Percentiles rank a stretch among this genome's conserved stretches.
Evolutionary conservation across 208 protist genomes (phyloP).

Genomic region (Perkinsela sp.): DNA sequence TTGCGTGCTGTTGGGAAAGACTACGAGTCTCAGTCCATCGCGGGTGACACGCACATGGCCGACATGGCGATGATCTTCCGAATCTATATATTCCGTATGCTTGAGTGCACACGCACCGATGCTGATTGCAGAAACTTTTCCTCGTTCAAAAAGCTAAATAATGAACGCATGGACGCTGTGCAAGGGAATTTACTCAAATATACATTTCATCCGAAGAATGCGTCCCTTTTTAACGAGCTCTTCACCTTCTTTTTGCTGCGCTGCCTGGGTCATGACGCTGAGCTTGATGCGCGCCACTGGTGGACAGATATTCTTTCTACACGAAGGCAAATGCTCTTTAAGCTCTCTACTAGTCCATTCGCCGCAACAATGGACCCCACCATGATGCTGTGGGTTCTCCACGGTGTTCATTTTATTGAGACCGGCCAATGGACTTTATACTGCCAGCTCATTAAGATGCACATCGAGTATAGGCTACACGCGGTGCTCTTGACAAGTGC

Average conservation of each 20-base stretch:
- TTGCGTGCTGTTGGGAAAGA: background rate
- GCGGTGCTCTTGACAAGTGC: background rate
- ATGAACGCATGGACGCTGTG: background rate
- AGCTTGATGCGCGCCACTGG: background rate
- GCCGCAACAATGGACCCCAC: background rate
- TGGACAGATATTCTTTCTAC: background rate
- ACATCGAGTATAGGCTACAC: background rate
- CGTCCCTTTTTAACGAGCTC: background rate
- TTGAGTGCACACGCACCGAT: background rate
- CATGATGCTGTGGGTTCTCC: background rate
- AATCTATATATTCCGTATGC: background rate
- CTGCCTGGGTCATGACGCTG: background rate
- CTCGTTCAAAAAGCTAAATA: background rate
- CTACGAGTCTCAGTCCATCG: background rate
- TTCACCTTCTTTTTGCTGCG: background rate
- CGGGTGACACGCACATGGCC: background rate
- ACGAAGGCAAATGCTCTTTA: background rate
- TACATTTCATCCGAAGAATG: background rate
- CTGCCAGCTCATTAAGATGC: background rate
- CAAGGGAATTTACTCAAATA: background rate
- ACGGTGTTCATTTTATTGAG: background rate
- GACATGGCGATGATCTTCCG: background rate
- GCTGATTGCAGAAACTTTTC: background rate
- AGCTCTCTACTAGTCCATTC: background rate
- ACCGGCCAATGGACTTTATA: background rate